Evolutionary conservation across 139 green algal genomes (phyloP), one percentile per base, ranked within the genome.

Genomic region (Picochlorum sp.): DNA sequence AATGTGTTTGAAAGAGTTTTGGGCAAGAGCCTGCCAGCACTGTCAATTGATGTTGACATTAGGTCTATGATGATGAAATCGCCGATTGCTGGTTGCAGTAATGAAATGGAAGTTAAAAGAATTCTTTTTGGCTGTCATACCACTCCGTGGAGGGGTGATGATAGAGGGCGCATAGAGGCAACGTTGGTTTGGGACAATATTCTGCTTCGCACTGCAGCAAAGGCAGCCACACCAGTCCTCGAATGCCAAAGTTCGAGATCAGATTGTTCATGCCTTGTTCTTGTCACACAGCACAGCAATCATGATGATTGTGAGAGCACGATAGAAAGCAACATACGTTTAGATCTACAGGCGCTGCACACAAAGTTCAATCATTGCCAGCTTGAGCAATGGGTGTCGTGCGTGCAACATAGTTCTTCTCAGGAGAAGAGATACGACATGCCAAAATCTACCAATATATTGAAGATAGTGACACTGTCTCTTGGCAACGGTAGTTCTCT

Each of bases 401-500:
- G 47, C 2, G n/a, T 54, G 34, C 7, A 41, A 11, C 7, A 9
- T 41, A 41, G 34, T 41, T 41, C 34, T 54, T 54, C 18, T 13
- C 11, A 54, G 47, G 47, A 24, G 3, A 54, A 54, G 47, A 20
- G 47, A 54, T 10, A 21, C 4, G n/a, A 41, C 34, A 41, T 41
- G 47, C n/a, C 47, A 54, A 20, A 21, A 20, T 10, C 47, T 54
- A 54, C 47, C 15, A 54, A 20, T 54, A 8, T 65, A 21, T 65
- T 59, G 13, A 28, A 65, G 10, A 32, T 14, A 41, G 13, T 65
- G 23, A 34, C n/a, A 26, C 16, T 76, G 41, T 46, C 20, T 37
- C 56, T 76, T 28, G 71, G 71, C 0, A 58, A 73, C 3, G 71
- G 71, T 24, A 77, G 71, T 62, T 56, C 58, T 16, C 46, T 77